These are phyloP conservation scores for Podospora comata DNA, from an alignment of 495 filamentous ascomycete genomes.

Conservation along the genomic window DNA sequence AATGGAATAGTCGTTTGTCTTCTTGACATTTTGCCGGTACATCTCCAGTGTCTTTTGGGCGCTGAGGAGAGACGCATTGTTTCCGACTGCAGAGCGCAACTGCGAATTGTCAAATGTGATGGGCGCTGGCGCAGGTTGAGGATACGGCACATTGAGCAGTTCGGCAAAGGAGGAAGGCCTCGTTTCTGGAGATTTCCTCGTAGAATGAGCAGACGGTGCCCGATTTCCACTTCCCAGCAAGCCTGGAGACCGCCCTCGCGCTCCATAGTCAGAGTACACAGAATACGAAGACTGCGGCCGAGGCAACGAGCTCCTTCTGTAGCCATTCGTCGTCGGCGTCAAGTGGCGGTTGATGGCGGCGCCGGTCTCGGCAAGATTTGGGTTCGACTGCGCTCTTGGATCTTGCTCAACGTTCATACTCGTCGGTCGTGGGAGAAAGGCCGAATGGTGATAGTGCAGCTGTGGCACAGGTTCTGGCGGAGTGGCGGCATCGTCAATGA, in stretches of 20 bases:
- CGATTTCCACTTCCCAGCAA: conserved; percentile 49
- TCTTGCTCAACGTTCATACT: conserved; percentile 38
- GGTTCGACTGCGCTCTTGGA: conserved; percentile 43
- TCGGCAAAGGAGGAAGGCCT: conserved; percentile 81
- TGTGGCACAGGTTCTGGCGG: conserved; percentile 46
- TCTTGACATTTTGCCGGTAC: conserved; percentile 96
- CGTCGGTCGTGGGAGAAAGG: conserved; percentile 39
- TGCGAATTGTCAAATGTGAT: conserved; percentile 73
- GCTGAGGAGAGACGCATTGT: conserved; percentile 83
- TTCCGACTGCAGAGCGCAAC: conserved; percentile 73
- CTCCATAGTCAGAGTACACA: conserved; percentile 60
- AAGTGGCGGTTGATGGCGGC: conserved; percentile 55
- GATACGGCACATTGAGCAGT: conserved; percentile 82
- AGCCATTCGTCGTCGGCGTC: conserved; percentile 48
- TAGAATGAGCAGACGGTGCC: conserved; percentile 58
- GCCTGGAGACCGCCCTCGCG: conserved; percentile 58
- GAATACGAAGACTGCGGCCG: conserved; percentile 73
- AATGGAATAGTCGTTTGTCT: conserved; percentile 80
- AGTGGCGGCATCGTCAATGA: conserved; percentile 37
- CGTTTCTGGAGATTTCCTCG: conserved; percentile 67
- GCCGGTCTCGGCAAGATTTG: conserved; percentile 43
- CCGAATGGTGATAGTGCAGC: conserved; percentile 55
- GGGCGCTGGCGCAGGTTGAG: conserved; percentile 74
- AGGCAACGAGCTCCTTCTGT: conserved; percentile 52
- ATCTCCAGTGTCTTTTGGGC: conserved; percentile 91